Conservation (phyloP, 129 eudicot species). For the Chrysanthemum lavandulifolium region DNA sequence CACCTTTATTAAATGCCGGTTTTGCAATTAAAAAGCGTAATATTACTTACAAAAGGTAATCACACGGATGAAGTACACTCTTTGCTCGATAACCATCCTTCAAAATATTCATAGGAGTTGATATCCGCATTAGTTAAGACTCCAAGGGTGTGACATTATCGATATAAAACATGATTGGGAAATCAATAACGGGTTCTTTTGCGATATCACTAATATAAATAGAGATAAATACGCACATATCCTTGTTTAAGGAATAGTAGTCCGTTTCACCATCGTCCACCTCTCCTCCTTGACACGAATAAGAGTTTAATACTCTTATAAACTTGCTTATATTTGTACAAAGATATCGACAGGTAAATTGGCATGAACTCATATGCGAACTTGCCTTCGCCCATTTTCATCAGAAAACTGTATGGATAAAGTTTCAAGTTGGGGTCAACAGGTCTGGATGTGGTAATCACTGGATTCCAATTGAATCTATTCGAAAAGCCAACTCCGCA, state of each 20-base stretch:
- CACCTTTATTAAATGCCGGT: too few species aligned
- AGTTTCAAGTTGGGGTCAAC: too few species aligned
- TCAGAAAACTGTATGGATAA: too few species aligned
- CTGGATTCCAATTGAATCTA: too few species aligned
- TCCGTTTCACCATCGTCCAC: conserved; percentile 64
- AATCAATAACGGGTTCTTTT: not conserved
- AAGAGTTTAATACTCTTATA: not conserved
- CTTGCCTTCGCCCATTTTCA: too few species aligned
- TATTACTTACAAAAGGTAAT: not conserved
- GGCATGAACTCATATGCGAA: too few species aligned
- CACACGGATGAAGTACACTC: conserved; percentile 51
- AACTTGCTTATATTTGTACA: too few species aligned
- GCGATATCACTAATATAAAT: not conserved
- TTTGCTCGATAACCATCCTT: conserved; percentile 53
- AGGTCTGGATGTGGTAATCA: too few species aligned
- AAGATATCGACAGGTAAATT: too few species aligned
- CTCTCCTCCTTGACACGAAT: conserved; percentile 46
- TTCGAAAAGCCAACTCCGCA: too few species aligned
- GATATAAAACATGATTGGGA: conserved; percentile 25
- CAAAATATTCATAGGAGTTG: conserved; percentile 51
- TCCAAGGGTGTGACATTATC: conserved; percentile 79
- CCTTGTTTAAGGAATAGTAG: conserved; percentile 59
- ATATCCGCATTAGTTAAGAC: conserved; percentile 69
- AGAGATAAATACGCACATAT: conserved; percentile 44
- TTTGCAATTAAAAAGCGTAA: too few species aligned